A percentile compares a stretch with the other conserved stretches of the same genome.
phyloP scores from a whole-genome alignment of 1,284 basidiomycete species.

The Malassezia caprae region DNA sequence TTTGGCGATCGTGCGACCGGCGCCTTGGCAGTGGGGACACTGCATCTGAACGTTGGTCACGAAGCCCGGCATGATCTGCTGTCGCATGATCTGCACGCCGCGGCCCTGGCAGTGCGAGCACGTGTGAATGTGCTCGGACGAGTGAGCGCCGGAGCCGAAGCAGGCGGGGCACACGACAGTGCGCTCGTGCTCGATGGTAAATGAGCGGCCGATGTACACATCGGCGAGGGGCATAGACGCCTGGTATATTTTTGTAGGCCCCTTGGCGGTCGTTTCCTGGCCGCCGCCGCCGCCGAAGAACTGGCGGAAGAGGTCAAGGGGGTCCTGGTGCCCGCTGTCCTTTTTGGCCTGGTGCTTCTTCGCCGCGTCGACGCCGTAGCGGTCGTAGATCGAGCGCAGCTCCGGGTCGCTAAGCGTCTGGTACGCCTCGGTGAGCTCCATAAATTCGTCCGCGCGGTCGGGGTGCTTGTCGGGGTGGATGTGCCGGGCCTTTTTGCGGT shows the following conservation, averaged over 20 bases:
- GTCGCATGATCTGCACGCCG: slow-evolving; percentile 37
- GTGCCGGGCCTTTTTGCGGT: slow-evolving; percentile 41
- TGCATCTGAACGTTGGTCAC: slow-evolving; percentile 39
- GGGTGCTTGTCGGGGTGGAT: slow-evolving; percentile 48
- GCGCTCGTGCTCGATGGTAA: slow-evolving; percentile 34
- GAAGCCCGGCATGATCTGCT: slow-evolving; percentile 48
- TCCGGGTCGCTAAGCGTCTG: slow-evolving; percentile 40
- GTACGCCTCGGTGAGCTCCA: slow-evolving; percentile 50
- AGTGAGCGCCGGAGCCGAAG: slow-evolving; percentile 43
- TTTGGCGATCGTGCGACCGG: slow-evolving; percentile 34
- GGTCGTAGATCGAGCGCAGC: slow-evolving; percentile 40
- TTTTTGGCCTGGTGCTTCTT: slow-evolving; percentile 37
- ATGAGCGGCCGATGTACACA: slow-evolving; percentile 35
- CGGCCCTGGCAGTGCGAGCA: slow-evolving; percentile 36
- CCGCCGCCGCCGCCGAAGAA: slow-evolving; percentile 41
- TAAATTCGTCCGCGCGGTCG: slow-evolving; percentile 43
- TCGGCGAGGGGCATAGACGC: slow-evolving; percentile 35
- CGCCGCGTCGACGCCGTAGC: slow-evolving; percentile 41
- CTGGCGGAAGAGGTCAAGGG: slow-evolving; percentile 43
- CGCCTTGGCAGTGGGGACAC: slow-evolving; percentile 37
- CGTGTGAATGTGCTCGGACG: slow-evolving; percentile 35
- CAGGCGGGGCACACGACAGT: slow-evolving; percentile 39
- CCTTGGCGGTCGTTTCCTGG: slow-evolving; percentile 26
- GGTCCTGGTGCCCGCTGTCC: slow-evolving; percentile 30
- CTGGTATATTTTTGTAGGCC: slow-evolving; percentile 40